A percentile compares a stretch with the other conserved stretches of the same genome.
Conservation (phyloP, 768 basidiomycete species). For the Tremella yokohamensis region DNA sequence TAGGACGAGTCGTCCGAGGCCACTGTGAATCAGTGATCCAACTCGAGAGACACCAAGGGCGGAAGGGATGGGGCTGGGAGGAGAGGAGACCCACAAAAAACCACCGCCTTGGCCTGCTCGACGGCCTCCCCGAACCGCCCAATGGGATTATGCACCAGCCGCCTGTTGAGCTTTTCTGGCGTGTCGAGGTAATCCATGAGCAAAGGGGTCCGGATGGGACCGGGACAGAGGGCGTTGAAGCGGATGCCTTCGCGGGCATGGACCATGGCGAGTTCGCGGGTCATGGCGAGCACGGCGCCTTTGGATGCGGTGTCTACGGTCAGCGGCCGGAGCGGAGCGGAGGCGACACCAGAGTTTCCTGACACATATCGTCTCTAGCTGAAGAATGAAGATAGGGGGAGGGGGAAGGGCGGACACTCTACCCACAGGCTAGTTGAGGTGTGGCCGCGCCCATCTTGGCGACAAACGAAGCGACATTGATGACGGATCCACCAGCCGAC, state of each 20-base stretch:
- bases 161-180: conserved; percentile 84
- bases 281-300: conserved; percentile 98
- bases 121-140: conserved; percentile 96
- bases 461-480: conserved; percentile 97
- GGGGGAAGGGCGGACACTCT: conserved; percentile 16
- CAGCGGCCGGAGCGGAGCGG: background rate
- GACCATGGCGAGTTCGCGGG: conserved; percentile 93
- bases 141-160: conserved; percentile 82
- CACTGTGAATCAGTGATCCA: conserved; percentile 54
- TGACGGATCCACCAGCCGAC: conserved; percentile 70
- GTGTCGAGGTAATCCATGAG: conserved; percentile 99
- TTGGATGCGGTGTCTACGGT: conserved; percentile 88
- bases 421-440: conserved; percentile 92
- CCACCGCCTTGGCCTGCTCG: conserved; percentile 85
- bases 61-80: background rate
- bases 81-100: conserved; percentile 69
- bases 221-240: conserved; percentile 92
- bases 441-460: conserved; percentile 94
- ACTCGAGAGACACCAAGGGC: background rate
- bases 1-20: conserved; percentile 96
- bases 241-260: conserved; percentile 97
- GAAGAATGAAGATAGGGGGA: background rate
- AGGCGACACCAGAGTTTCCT: no score
- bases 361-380: no score
- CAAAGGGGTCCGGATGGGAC: conserved; percentile 90